Conservation (phyloP, 169 alveolate genomes). For the Plasmodium cynomolgi region DNA sequence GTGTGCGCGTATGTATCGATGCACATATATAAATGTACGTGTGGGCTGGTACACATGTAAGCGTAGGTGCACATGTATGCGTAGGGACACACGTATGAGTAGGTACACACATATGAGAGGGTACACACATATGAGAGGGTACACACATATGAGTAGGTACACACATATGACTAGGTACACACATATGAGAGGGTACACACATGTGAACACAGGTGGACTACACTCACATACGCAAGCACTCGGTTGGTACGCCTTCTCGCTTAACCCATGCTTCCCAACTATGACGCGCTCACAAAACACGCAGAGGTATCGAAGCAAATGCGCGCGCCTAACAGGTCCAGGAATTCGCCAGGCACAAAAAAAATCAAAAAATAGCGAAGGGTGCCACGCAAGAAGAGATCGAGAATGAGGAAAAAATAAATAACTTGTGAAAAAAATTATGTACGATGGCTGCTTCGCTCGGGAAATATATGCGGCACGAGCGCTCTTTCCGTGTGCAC, state of each 20-base stretch:
- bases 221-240: neutral
- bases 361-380: neutral
- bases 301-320: neutral
- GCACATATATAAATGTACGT: neutral
- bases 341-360: neutral
- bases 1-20: neutral
- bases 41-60: neutral
- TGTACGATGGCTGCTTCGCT: neutral
- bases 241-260: neutral
- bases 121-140: too few relatives aligned
- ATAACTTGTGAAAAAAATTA: neutral
- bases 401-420: neutral
- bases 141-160: neutral
- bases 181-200: neutral
- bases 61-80: neutral
- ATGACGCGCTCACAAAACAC: neutral
- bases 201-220: neutral
- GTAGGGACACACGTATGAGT: neutral
- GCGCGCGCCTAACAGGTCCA: neutral
- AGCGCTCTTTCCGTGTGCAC: neutral
- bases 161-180: neutral
- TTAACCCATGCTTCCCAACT: neutral
- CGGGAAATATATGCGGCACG: neutral
- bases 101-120: neutral
- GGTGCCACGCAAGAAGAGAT: neutral